Evolutionary conservation across 108 stramenopile genomes (phyloP).

Genomic region (Aurantiochytrium sp.): DNA sequence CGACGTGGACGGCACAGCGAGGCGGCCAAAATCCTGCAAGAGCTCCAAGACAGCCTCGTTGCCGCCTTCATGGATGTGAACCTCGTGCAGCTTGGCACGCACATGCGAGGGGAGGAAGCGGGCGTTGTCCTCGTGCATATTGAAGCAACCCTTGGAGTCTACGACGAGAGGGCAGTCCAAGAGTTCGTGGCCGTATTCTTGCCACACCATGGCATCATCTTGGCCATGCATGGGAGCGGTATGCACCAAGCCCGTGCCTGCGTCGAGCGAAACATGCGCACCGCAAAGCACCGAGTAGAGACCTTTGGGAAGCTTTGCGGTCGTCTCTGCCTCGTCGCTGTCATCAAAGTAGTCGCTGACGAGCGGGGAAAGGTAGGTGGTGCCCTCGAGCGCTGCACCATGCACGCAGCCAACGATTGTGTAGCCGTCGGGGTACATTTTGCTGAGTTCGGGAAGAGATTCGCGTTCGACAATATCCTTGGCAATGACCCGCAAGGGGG

Average conservation of each 20-base stretch:
- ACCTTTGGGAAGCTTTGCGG: neutral
- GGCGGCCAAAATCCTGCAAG: slow-evolving; percentile 51
- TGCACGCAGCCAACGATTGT: slow-evolving; percentile 38
- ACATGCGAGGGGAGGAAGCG: slow-evolving; percentile 88
- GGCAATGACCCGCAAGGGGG: neutral
- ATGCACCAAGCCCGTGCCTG: slow-evolving; percentile 95
- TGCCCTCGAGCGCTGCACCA: slow-evolving; percentile 63
- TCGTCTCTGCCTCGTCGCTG: neutral
- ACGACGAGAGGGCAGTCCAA: slow-evolving; percentile 3
- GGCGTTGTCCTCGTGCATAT: slow-evolving; percentile 67
- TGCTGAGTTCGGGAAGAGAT: neutral
- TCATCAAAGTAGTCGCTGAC: slow-evolving; percentile 17
- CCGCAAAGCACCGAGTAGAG: slow-evolving; percentile 70
- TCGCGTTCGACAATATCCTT: neutral
- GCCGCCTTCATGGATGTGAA: slow-evolving; percentile 74
- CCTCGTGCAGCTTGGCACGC: slow-evolving; percentile 67
- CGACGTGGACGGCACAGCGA: slow-evolving; percentile 71
- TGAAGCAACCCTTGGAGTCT: neutral
- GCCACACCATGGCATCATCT: slow-evolving; percentile 72
- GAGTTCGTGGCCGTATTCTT: neutral
- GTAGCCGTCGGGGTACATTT: neutral
- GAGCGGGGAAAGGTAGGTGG: slow-evolving; percentile 71
- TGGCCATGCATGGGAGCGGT: slow-evolving; percentile 98
- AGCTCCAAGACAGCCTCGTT: slow-evolving; percentile 77
- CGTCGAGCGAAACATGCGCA: slow-evolving; percentile 94